Conservation (phyloP, 306 rosid species). For the Cercis canadensis region DNA sequence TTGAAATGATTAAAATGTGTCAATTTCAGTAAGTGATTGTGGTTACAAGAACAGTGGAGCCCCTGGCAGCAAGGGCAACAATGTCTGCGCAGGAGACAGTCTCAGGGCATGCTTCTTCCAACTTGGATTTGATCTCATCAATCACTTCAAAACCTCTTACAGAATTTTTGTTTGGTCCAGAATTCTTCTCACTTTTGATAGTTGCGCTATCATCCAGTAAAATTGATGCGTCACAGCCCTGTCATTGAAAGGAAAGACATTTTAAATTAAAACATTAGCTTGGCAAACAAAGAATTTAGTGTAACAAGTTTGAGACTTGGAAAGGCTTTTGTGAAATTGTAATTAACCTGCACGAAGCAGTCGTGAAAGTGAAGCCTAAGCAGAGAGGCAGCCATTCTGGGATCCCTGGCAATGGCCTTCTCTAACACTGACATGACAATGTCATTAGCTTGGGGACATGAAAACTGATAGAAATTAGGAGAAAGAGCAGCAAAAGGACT, state of each 20-base stretch:
- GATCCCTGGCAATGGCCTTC: constrained; percentile 62
- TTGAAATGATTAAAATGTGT: neutral
- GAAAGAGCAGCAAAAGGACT: constrained; percentile 58
- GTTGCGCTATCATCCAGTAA: constrained; percentile 62
- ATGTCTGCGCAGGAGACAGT: constrained; percentile 91
- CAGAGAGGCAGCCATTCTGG: constrained; percentile 76
- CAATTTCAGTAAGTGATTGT: neutral
- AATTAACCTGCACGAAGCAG: constrained; percentile 77
- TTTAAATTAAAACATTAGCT: no score
- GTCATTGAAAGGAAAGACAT: neutral
- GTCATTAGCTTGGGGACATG: constrained; percentile 85
- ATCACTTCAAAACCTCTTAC: constrained; percentile 78
- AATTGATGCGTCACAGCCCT: constrained; percentile 88
- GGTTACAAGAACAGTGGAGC: constrained; percentile 70
- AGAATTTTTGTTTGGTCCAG: constrained; percentile 76
- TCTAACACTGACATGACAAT: constrained; percentile 81
- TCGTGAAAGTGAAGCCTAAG: constrained; percentile 88
- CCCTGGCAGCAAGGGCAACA: constrained; percentile 83
- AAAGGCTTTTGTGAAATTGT: neutral
- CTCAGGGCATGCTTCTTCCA: constrained; percentile 76
- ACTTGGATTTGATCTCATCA: constrained; percentile 72
- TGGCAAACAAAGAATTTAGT: neutral
- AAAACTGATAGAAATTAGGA: constrained; percentile 68
- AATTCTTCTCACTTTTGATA: constrained; percentile 68
- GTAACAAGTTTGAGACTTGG: neutral